Conservation (phyloP, 345 rosid genomes). For the Boechera retrofracta region DNA sequence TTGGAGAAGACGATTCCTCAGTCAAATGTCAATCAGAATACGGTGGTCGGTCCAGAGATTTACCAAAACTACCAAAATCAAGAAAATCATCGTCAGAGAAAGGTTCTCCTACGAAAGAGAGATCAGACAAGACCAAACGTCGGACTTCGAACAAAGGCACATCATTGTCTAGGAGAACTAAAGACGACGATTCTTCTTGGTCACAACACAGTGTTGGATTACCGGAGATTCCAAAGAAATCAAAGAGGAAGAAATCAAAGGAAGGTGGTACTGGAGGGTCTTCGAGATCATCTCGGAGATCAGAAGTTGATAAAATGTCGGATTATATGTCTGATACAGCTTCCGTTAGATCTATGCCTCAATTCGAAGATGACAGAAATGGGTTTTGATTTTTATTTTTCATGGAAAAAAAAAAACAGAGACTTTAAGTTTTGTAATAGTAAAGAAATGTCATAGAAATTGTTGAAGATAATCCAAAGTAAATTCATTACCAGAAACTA, state of each 20-base stretch:
- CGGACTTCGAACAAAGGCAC: constrained; percentile 30
- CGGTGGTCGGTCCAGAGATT: constrained; percentile 30
- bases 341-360: constrained; percentile 31
- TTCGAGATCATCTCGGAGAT: constrained; percentile 26
- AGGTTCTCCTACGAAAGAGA: constrained; percentile 35
- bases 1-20: constrained; percentile 18
- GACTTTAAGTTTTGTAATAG: constrained; percentile 1
- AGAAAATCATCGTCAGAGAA: constrained; percentile 36
- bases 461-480: constrained; percentile 3
- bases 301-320: constrained; percentile 24
- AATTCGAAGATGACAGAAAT: constrained; percentile 10
- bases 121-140: constrained; percentile 32
- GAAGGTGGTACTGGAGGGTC: constrained; percentile 30
- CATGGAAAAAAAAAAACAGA: not conserved
- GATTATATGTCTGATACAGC: constrained; percentile 36
- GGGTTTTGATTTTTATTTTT: constrained; percentile 9
- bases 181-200: not conserved
- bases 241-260: constrained; percentile 33
- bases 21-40: constrained; percentile 24
- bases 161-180: constrained; percentile 9
- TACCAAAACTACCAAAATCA: constrained; percentile 38
- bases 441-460: not conserved
- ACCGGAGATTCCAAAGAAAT: constrained; percentile 28
- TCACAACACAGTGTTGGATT: constrained; percentile 21
- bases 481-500: constrained; percentile 22